These are phyloP conservation scores for Fusarium xylarioides DNA, from an alignment of 2,329 filamentous ascomycete species.

Conservation along the genomic window DNA sequence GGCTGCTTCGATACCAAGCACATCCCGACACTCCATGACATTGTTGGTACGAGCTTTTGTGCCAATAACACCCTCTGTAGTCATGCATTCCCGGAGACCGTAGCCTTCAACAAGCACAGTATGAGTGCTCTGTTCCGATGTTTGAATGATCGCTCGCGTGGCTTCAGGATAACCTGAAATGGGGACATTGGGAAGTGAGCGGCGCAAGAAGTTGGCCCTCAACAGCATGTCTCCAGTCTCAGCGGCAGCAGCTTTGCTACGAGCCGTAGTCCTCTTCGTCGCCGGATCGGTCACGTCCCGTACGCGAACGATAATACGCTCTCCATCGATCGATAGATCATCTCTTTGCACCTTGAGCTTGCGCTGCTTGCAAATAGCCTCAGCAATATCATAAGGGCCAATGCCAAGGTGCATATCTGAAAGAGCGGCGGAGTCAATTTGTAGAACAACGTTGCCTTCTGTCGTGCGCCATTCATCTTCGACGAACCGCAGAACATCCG, in stretches of 20 bases:
- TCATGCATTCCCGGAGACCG: slow-evolving; percentile 89
- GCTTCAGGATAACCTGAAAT: slow-evolving; percentile 92
- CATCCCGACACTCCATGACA: slow-evolving; percentile 86
- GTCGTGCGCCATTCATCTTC: slow-evolving; percentile 89
- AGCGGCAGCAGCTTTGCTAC: slow-evolving; percentile 53
- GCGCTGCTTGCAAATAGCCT: slow-evolving; percentile 80
- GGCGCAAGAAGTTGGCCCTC: slow-evolving; percentile 85
- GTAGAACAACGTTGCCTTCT: slow-evolving; percentile 79
- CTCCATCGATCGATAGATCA: slow-evolving; percentile 65
- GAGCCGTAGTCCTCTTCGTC: slow-evolving; percentile 49
- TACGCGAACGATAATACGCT: slow-evolving; percentile 78
- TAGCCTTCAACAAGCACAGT: slow-evolving; percentile 94
- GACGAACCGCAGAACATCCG: slow-evolving; percentile 81
- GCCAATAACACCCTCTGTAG: slow-evolving; percentile 88
- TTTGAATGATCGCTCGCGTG: slow-evolving; percentile 87
- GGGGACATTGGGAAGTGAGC: slow-evolving; percentile 81
- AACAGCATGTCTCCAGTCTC: slow-evolving; percentile 67
- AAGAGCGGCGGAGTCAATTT: slow-evolving; percentile 82
- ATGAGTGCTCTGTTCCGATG: slow-evolving; percentile 73
- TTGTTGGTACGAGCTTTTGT: slow-evolving; percentile 80
- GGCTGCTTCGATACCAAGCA: slow-evolving; percentile 95
- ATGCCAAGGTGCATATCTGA: slow-evolving; percentile 85
- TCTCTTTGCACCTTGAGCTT: slow-evolving; percentile 79
- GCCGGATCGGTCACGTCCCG: slow-evolving; percentile 62
- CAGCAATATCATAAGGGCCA: slow-evolving; percentile 74